Evolutionary conservation across 192 early-diverging fungal species (phyloP).

Genomic region (Rhizophagus clarus): DNA sequence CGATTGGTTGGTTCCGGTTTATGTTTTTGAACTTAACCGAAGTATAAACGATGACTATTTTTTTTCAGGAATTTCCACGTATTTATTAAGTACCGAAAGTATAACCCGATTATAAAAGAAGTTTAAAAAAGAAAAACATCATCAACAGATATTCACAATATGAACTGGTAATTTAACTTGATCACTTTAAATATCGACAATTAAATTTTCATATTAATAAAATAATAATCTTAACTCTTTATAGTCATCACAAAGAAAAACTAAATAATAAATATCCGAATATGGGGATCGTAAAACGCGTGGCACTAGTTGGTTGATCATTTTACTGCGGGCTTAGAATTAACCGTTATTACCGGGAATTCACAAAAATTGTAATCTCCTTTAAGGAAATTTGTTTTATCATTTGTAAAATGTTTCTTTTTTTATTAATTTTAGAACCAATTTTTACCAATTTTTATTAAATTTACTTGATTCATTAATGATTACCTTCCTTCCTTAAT

Average conservation of each 20-base stretch:
- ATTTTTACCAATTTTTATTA: too few species aligned
- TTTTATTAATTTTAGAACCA: too few species aligned
- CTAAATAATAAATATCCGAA: background rate
- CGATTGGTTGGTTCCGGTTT: background rate
- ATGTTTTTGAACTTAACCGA: background rate
- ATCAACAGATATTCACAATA: too few species aligned
- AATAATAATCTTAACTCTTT: background rate
- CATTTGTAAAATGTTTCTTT: background rate
- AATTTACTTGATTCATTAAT: background rate
- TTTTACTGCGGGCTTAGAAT: background rate
- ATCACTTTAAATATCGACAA: background rate
- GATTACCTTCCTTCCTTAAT: background rate
- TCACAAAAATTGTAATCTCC: background rate
- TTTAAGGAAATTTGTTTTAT: background rate
- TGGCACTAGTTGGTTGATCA: background rate
- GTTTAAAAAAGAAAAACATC: too few species aligned
- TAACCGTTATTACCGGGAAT: background rate
- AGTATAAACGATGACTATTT: background rate
- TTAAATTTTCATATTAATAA: too few species aligned
- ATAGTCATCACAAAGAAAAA: background rate
- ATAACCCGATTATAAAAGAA: background rate
- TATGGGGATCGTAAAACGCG: background rate
- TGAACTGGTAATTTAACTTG: too few species aligned
- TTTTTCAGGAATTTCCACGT: background rate
- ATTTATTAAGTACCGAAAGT: background rate